phyloP scores from a whole-genome alignment of 2,329 filamentous ascomycete species.

The Saccharata proteae region DNA sequence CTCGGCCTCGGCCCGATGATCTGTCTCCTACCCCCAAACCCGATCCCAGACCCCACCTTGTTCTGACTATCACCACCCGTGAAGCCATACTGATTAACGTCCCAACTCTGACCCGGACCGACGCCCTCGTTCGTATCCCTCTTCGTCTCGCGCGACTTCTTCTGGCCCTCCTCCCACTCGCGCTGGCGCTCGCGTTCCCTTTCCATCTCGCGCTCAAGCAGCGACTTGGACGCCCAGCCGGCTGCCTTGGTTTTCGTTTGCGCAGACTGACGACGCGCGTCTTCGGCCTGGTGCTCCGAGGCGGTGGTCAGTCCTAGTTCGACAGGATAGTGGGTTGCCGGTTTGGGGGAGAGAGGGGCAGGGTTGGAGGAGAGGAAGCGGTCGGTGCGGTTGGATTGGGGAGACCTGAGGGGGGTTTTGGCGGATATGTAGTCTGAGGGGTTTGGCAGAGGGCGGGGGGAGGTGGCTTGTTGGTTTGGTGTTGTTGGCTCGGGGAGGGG shows the following conservation, averaged over 20 bases:
- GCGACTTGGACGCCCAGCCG: conserved; percentile 54
- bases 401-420: conserved; percentile 12
- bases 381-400: conserved; percentile 40
- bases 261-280: conserved; percentile 45
- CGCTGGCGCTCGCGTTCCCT: conserved; percentile 62
- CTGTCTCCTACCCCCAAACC: conserved; percentile 57
- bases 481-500: conserved; percentile 32
- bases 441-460: conserved; percentile 20
- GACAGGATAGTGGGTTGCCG: conserved; percentile 28
- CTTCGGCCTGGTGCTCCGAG: conserved; percentile 43
- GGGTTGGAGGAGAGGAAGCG: conserved; percentile 46
- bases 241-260: conserved; percentile 51
- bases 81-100: conserved; percentile 65
- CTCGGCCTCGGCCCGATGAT: conserved; percentile 64
- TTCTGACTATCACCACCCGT: conserved; percentile 68
- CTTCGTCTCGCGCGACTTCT: conserved; percentile 46
- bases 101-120: conserved; percentile 60
- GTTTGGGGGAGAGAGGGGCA: conserved; percentile 34
- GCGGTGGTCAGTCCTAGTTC: conserved; percentile 45
- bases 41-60: conserved; percentile 46
- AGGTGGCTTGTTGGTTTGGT: conserved; percentile 5
- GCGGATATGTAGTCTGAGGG: conserved; percentile 15
- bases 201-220: conserved; percentile 72
- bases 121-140: conserved; percentile 47
- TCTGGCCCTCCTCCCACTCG: conserved; percentile 70